These are phyloP conservation scores for Corymbia calophylla DNA, from an alignment of 441 rosid genomes.

Conservation along the genomic window DNA sequence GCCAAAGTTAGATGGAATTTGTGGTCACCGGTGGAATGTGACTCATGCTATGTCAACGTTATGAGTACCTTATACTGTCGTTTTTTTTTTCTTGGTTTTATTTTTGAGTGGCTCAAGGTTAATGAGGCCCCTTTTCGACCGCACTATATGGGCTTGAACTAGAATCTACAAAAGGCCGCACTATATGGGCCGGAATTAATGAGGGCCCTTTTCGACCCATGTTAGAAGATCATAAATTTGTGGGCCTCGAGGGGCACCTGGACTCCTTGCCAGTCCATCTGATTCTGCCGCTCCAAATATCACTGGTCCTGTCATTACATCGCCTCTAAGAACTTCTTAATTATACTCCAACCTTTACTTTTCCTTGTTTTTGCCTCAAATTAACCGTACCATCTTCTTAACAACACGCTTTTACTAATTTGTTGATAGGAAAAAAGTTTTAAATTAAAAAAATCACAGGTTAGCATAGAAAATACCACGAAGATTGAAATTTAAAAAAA, in stretches of 20 bases:
- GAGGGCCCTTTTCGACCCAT: not conserved
- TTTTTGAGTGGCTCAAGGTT: not conserved
- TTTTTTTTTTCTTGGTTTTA: accelerated
- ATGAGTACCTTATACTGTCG: not conserved
- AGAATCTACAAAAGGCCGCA: not conserved
- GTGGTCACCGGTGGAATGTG: not conserved
- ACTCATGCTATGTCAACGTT: not conserved
- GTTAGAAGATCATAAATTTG: not conserved
- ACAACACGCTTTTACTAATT: not conserved
- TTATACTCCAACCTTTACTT: not conserved
- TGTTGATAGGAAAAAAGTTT: not conserved
- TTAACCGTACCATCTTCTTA: not conserved
- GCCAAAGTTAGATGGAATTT: not conserved
- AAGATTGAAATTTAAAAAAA: too few species aligned
- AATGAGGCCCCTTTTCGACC: not conserved
- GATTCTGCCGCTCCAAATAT: too few species aligned
- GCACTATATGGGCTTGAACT: not conserved
- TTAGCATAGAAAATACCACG: not conserved
- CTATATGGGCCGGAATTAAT: not conserved
- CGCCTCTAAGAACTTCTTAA: not conserved
- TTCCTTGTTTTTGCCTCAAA: not conserved
- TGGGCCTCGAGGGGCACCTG: not conserved
- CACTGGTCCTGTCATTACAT: too few species aligned
- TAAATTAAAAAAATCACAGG: not conserved
- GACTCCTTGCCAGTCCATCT: too few species aligned